Evolutionary conservation across 2,329 filamentous ascomycete species (phyloP), one percentile per base, ranked within the genome.

Genomic region (Beauveria rudraprayagi): DNA sequence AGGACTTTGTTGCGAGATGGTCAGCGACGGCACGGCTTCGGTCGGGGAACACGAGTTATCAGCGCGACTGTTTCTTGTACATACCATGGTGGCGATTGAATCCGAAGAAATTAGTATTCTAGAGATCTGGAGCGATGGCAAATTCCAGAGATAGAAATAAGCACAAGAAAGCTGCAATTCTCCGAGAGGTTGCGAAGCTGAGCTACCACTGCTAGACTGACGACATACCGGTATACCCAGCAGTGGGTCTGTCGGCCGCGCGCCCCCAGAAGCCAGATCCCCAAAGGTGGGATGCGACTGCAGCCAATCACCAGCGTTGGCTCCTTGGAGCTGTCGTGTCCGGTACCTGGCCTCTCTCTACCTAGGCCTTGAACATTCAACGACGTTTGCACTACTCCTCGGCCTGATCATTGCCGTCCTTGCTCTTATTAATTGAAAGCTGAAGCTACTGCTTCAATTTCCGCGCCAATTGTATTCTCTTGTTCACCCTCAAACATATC

Each of bases 261-360:
- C 48, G 22, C 47, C 56, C 62, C 62, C 60, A 54, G 62, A 61
- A 61, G 64, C 34, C 40, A 43, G 52, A 56, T 56, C 59, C 59
- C 40, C 28, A 58, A 52, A 47, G 46, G 54, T 56, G 37, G 52
- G 60, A 53, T 57, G 47, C 22, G 7, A 19, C 37, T 7, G 6
- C 54, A 62, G 52, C 73, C 73, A 75, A 75, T 75, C 71, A 73
- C 19, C 44, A 14, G 53, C 41, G 7, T 17, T 61, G 37, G 59
- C 60, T 63, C 63, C 62, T 70, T 70, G 68, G 66, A 75, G 73
- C 72, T 74, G 67, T 74, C 73, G 72, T 75, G 73, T 71, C 72
- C 71, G 56, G 54, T 62, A 54, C 47, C 40, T 58, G 61, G 40
- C 51, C 53, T 59, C n/a, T 59, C n/a, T 28, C 9, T 16, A 16